A percentile compares a stretch with the other conserved stretches of the same genome.
Evolutionary conservation across 768 basidiomycete species (phyloP).

Genomic region (Termitomyces sp.): DNA sequence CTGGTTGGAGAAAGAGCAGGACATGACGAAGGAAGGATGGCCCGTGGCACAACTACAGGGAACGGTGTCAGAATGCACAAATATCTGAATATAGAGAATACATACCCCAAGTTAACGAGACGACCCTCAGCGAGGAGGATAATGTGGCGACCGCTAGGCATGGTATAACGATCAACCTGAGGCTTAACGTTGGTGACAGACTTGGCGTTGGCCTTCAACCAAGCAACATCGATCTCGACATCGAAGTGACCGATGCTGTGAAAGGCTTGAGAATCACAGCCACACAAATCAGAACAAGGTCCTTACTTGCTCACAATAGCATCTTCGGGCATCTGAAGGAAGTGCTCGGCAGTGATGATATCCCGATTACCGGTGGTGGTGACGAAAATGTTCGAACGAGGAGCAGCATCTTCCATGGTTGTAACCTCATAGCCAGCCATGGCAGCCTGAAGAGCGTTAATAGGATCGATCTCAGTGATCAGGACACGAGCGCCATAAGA

Average conservation of each 20-base stretch:
- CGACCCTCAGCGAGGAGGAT: constrained; percentile 98
- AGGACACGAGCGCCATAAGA: constrained; percentile 98
- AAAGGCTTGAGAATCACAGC: constrained; percentile 3
- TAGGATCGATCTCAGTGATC: constrained; percentile 98
- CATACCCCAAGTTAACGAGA: constrained; percentile 95
- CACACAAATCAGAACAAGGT: neutral
- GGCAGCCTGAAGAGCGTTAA: constrained; percentile 99
- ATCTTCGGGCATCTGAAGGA: constrained; percentile 93
- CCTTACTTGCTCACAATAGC: constrained; percentile 96
- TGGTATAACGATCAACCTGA: constrained; percentile 97
- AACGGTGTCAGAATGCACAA: neutral
- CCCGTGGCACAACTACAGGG: constrained; percentile 83
- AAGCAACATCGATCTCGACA: constrained; percentile 93
- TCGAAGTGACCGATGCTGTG: constrained; percentile 82
- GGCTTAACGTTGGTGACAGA: constrained; percentile 91
- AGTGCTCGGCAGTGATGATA: constrained; percentile 92
- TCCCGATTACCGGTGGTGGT: constrained; percentile 99
- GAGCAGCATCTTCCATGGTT: constrained; percentile 97
- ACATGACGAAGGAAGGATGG: constrained; percentile 99
- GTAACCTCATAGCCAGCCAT: constrained; percentile 99
- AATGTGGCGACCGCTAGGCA: constrained; percentile 88
- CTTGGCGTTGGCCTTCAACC: constrained; percentile 93
- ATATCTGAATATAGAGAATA: constrained; percentile 14
- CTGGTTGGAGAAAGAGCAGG: constrained; percentile 99
- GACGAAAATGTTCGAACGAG: constrained; percentile 87